phyloP scores from a whole-genome alignment of 306 rosid species.

The Trifolium repens region DNA sequence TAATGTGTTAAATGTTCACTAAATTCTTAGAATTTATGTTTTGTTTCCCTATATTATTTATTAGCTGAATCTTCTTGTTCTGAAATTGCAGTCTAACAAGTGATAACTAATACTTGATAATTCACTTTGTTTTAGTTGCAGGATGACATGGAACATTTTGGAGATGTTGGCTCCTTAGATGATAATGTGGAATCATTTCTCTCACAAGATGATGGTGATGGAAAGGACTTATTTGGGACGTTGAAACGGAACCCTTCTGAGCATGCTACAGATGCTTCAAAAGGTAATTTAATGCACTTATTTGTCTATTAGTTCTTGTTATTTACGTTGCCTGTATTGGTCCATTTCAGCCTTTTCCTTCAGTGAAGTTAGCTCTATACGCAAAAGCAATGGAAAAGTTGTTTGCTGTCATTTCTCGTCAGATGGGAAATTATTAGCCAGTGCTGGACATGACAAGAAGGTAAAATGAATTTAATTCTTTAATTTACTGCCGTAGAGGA shows the following conservation, averaged over 20 bases:
- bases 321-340: constrained; percentile 36
- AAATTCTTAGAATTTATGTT: background rate
- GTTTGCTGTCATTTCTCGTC: constrained; percentile 95
- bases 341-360: constrained; percentile 75
- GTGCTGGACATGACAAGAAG: constrained; percentile 99
- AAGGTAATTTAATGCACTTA: constrained; percentile 60
- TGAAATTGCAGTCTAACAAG: background rate
- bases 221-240: constrained; percentile 85
- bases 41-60: constrained; percentile 25
- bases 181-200: constrained; percentile 93
- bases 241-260: constrained; percentile 78
- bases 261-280: constrained; percentile 80
- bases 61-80: constrained; percentile 37
- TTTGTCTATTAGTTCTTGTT: constrained; percentile 34
- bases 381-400: constrained; percentile 85
- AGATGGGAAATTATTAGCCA: constrained; percentile 92
- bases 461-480: constrained; percentile 54
- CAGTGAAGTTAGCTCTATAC: constrained; percentile 75
- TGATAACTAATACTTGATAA: constrained; percentile 19
- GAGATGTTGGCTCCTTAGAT: constrained; percentile 91
- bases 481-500: constrained; percentile 16
- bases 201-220: constrained; percentile 89
- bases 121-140: constrained; percentile 51
- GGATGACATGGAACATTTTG: constrained; percentile 92
- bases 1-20: background rate